Evolutionary conservation across 139 green algal genomes (phyloP).

Genomic region (Micractinium sp.): DNA sequence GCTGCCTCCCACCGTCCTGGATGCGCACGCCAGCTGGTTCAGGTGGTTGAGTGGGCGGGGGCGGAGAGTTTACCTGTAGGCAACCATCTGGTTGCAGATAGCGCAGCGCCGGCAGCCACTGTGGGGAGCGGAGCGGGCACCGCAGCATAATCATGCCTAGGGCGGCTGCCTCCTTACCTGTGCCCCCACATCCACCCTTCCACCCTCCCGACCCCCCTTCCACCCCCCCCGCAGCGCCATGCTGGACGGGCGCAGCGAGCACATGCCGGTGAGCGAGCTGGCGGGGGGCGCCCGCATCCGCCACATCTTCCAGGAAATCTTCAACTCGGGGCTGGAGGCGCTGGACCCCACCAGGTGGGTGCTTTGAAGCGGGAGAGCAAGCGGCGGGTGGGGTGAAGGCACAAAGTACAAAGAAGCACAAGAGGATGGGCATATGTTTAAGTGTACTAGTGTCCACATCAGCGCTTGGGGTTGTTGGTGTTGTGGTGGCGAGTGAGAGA

Average conservation of each 20-base stretch:
- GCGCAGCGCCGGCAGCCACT: too few relatives aligned
- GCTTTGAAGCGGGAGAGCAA: too few relatives aligned
- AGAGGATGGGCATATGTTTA: too few relatives aligned
- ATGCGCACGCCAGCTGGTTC: background rate
- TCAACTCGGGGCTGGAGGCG: slow-evolving; percentile 62
- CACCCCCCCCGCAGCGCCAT: slow-evolving; percentile 63
- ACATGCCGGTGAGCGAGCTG: slow-evolving; percentile 81
- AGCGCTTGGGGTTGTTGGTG: too few relatives aligned
- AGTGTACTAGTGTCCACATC: too few relatives aligned
- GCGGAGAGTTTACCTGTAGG: too few relatives aligned
- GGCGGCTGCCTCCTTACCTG: too few relatives aligned
- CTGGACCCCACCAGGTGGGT: slow-evolving; percentile 56
- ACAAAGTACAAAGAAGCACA: too few relatives aligned
- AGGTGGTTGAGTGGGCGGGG: background rate
- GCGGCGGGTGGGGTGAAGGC: too few relatives aligned
- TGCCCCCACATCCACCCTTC: background rate
- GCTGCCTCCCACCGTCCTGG: background rate
- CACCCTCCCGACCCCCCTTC: background rate
- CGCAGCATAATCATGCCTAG: background rate
- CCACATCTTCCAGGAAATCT: slow-evolving; percentile 87
- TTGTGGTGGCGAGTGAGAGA: too few relatives aligned
- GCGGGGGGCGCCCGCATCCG: slow-evolving; percentile 87
- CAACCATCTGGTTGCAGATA: too few relatives aligned
- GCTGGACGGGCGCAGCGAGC: slow-evolving; percentile 84
- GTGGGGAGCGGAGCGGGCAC: background rate